phyloP scores from a whole-genome alignment of 2,329 filamentous ascomycete genomes.

The Fusarium sp. region DNA sequence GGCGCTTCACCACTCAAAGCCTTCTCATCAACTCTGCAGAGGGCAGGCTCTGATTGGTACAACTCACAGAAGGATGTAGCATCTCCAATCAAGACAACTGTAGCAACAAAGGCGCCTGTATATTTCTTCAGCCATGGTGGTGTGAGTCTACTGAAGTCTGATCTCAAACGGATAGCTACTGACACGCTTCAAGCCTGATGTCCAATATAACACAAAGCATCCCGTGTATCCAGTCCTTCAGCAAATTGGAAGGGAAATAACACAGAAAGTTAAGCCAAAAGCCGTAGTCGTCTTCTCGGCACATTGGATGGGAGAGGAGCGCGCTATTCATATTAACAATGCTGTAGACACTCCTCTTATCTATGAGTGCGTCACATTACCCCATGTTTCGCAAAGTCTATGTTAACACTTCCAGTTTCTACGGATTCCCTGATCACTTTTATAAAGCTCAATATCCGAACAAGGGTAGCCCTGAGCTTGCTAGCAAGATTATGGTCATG shows the following conservation, averaged over 20 bases:
- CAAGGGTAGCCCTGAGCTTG: conserved; percentile 69
- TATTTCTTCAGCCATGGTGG: conserved; percentile 65
- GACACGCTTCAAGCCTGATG: conserved; percentile 61
- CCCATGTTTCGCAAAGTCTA: neutral
- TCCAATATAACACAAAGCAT: conserved; percentile 76
- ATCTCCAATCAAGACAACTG: neutral
- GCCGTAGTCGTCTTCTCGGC: conserved; percentile 82
- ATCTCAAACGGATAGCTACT: neutral
- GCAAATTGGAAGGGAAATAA: conserved; percentile 76
- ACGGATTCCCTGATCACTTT: conserved; percentile 76
- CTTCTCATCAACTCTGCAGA: conserved; percentile 41
- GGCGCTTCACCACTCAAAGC: conserved; percentile 39
- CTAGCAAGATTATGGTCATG: conserved; percentile 66
- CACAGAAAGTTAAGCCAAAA: conserved; percentile 74
- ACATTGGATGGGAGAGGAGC: conserved; percentile 74
- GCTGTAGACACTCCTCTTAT: conserved; percentile 74
- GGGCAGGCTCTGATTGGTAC: conserved; percentile 31
- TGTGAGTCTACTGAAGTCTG: conserved; percentile 48
- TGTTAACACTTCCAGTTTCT: conserved; percentile 63
- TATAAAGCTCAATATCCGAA: conserved; percentile 76
- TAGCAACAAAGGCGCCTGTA: conserved; percentile 51
- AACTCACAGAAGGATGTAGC: conserved; percentile 21
- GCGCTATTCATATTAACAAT: conserved; percentile 73
- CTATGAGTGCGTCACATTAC: conserved; percentile 66
- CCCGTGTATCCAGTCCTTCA: conserved; percentile 74